Base-by-base conservation (phyloP, 352 stramenopile genomes). In the Saprolegnia diclina region DNA sequence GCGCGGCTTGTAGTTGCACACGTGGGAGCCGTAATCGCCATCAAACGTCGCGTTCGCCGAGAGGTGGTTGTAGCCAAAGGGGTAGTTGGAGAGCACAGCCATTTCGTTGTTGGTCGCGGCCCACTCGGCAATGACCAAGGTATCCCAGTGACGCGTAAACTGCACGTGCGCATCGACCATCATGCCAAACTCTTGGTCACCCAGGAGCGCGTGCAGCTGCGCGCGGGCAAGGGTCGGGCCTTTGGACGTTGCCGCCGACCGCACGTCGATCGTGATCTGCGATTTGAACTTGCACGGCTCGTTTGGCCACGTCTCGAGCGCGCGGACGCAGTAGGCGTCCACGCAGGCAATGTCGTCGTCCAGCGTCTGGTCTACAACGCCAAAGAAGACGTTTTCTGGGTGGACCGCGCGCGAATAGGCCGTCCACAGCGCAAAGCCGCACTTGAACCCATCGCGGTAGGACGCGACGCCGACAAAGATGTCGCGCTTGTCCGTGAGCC, bases 11-110 rank as follows among this genome's bases (percentile, higher is more conserved):
- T n/a, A n/a, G n/a, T n/a, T n/a, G n/a, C n/a, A n/a, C n/a, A n/a
- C n/a, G n/a, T n/a, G n/a, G n/a, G n/a, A n/a, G n/a, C n/a, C n/a
- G n/a, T n/a, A n/a, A n/a, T n/a, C n/a, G n/a, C n/a, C n/a, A n/a
- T n/a, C n/a, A n/a, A n/a, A n/a, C n/a, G n/a, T n/a, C n/a, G n/a
- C n/a, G n/a, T n/a, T n/a, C n/a, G n/a, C n/a, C n/a, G n/a, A n/a
- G n/a, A n/a, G n/a, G n/a, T n/a, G n/a, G n/a, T 65, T 18, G 4
- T 50, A 70, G 10, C n/a, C 11, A 21, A 54, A 24, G 14, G 55
- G 69, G 64, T 76, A 76, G 11, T 45, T 56, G 37, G 70, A 67
- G 22, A 76, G 56, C n/a, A 76, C 71, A 29, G 69, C 72, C 68
- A 76, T 76, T 52, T 76, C 72, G 45, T 76, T 76, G 4, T 75